Evolutionary conservation across 495 filamentous ascomycete species (phyloP).

Genomic region (Tetracladium marchalianum): DNA sequence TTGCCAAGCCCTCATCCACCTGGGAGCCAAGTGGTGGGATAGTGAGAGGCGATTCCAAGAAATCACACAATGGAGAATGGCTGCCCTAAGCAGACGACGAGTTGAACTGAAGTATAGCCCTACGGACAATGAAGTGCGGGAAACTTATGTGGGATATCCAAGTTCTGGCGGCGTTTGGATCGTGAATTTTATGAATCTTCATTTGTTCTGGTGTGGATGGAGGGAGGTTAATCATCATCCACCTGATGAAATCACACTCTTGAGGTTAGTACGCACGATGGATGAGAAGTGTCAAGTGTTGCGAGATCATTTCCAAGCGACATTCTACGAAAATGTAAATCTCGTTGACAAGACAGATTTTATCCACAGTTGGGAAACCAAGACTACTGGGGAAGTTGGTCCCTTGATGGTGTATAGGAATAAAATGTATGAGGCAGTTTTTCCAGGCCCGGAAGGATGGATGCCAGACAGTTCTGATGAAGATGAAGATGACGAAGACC

Average conservation of each 20-base stretch:
- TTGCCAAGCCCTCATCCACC: background rate
- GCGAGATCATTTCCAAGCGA: background rate
- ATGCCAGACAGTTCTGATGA: too few relatives aligned
- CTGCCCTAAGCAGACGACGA: too few relatives aligned
- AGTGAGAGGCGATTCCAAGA: background rate
- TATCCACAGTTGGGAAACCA: background rate
- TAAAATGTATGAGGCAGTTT: too few relatives aligned
- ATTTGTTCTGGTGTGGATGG: too few relatives aligned
- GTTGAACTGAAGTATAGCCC: too few relatives aligned
- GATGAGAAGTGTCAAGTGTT: constrained; percentile 1
- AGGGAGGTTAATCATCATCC: too few relatives aligned
- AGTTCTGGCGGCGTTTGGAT: background rate
- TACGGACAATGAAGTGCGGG: background rate
- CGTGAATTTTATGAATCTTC: background rate
- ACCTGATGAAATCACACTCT: background rate
- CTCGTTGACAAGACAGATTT: background rate
- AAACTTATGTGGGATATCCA: background rate
- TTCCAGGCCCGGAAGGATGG: too few relatives aligned
- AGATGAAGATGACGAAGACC: too few relatives aligned
- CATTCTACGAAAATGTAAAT: background rate
- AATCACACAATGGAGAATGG: background rate
- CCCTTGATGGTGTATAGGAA: too few relatives aligned
- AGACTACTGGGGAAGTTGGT: background rate
- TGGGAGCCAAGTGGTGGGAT: constrained; percentile 7
- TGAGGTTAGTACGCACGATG: background rate